Base-by-base conservation (phyloP, 2,329 filamentous ascomycete species). In the Colletotrichum noveboracense region DNA sequence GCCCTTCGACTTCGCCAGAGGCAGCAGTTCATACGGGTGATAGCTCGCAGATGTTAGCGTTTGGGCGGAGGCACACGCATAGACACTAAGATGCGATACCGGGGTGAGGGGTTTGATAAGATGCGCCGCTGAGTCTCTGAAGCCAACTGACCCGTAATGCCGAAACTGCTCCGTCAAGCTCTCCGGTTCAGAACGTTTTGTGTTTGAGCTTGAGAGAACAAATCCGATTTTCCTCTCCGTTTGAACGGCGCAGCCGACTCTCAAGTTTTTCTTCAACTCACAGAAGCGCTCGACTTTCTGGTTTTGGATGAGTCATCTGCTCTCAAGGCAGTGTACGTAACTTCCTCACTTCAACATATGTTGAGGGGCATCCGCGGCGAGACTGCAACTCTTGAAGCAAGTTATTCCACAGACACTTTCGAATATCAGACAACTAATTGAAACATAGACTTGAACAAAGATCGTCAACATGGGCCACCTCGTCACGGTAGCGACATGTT, bases 401-500 rank as follows among this genome's bases (percentile, higher is more conserved):
- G 30, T 58, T 9, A 8, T 18, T 26, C 18, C 7, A n/a, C 10
- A 30, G 4, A 18, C 12, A 26, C 7, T 36, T 64, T n/a, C 32
- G 18, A 2, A 38, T 38, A 32, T 62, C 30, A 62, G 13, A 14
- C 30, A 34, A 62, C n/a, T 62, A 34, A 62, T 30, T 21, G 7
- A 62, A 14, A 24, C 4, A 30, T 9, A 62, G 60, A 30, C n/a
- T n/a, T n/a, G 30, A 64, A 13, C n/a, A 64, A 24, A 24, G 3
- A 12, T 26, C 18, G 16, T 34, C 48, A 48, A n/a, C 14, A 78
- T 78, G 77, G 77, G 71, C 4, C 77, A 71, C 21, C 77, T 83
- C 10, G 74, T 83, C 3, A 83, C 81, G n/a, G 79, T 86, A 26
- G 84, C 84, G 18, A 83, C 84, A 4, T 85, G 84, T 77, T 81